Evolutionary conservation across 192 early-diverging fungal genomes (phyloP), one percentile per base, ranked within the genome.

Genomic region (Haplosporangium gracile): DNA sequence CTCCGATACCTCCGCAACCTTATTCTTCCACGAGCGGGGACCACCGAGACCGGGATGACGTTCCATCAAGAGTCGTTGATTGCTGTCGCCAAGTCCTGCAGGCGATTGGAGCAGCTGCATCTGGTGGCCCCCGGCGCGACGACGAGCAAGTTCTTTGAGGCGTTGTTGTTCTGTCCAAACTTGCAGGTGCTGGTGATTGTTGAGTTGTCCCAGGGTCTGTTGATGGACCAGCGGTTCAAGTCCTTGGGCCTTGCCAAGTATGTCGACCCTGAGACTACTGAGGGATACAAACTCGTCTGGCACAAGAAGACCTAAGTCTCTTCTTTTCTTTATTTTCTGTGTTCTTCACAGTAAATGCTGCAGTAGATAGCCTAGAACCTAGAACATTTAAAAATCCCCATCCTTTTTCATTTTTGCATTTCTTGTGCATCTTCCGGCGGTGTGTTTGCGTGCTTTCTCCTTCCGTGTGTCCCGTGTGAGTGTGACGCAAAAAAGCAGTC

Each of bases 161-260:
- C 83, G 9, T 38, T 85, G 60, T 42, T 85, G 40, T 85, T 77
- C 63, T 85, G 83, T 29, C 83, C 83, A 4, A 74, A 80, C 39
- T 75, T 85, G 20, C 83, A 85, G 70, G 83, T 85, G 29, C 45
- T 85, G 16, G 83, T 85, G 15, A 80, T 85, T 77, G 83, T 79
- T 22, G 83, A 85, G 60, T 75, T 85, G 5, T 42, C 57, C 83
- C 80, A 85, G 74, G 78, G 83, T 51, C 83, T 85, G n/a, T 69
- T 85, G 83, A 85, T 85, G 34, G 83, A 85, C 47, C 83, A 85
- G 49, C 77, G 83, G 69, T 85, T 85, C 68, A 85, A 85, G 78
- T 80, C 83, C 1, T 49, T 85, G 68, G 83, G 83, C 0, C 51
- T 85, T 20, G 83, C 83, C 40, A 85, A 85, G 63, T 85, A 85